phyloP scores from a whole-genome alignment of 257 asterid genomes.

The Petunia secreta region DNA sequence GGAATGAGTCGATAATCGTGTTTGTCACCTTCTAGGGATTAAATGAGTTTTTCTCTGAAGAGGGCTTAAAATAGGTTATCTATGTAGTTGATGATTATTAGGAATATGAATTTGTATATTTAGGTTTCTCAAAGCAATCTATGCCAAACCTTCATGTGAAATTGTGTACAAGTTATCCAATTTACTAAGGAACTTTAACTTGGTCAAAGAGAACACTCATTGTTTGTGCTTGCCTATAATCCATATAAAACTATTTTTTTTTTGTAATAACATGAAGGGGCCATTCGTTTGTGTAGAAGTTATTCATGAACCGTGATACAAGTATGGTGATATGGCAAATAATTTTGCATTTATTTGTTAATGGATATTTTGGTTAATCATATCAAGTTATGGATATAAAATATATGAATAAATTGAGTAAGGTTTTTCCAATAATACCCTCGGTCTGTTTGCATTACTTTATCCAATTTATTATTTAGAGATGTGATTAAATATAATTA shows the following conservation, averaged over 20 bases:
- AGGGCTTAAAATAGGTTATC: slow-evolving; percentile 12
- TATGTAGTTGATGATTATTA: slow-evolving; percentile 19
- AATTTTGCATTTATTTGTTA: neutral
- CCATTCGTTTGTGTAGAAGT: neutral
- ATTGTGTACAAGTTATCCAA: slow-evolving; percentile 14
- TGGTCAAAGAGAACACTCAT: neutral
- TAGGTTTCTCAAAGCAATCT: neutral
- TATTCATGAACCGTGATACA: neutral
- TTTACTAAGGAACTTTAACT: neutral
- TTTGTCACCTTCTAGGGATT: slow-evolving; percentile 14
- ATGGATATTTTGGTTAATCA: neutral
- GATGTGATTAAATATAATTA: neutral
- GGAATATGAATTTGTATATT: slow-evolving; percentile 8
- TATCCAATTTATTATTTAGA: neutral
- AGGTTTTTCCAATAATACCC: neutral
- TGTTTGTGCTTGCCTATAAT: neutral
- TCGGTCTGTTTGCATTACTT: neutral
- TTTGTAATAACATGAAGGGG: neutral
- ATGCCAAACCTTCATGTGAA: neutral
- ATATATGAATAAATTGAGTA: neutral
- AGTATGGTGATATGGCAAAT: neutral
- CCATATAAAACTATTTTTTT: neutral
- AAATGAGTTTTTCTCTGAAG: neutral
- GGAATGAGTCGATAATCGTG: neutral
- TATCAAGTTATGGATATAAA: neutral